phyloP scores from a whole-genome alignment of 768 basidiomycete genomes.

The Tephrocybe sp. region DNA sequence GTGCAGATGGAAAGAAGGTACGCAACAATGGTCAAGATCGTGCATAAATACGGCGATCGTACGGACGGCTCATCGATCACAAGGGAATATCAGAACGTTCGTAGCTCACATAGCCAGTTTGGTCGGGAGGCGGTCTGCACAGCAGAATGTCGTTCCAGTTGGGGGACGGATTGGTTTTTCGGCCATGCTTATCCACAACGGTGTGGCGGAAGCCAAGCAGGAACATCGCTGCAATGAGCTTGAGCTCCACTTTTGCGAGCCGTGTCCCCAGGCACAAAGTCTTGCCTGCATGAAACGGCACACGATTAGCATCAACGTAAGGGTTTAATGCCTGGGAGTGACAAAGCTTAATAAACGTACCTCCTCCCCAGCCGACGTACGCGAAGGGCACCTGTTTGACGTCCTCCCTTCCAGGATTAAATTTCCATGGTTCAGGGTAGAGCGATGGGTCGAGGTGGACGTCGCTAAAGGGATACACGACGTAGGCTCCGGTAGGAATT shows the following conservation, averaged over 20 bases:
- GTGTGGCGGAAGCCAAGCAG: conserved; percentile 61
- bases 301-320: conserved; percentile 13
- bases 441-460: conserved; percentile 72
- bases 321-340: conserved; percentile 5
- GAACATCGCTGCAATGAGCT: conserved; percentile 68
- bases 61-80: conserved; percentile 18
- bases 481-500: conserved; percentile 72
- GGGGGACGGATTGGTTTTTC: conserved; percentile 44
- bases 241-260: conserved; percentile 72
- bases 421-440: conserved; percentile 78
- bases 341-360: conserved; percentile 40
- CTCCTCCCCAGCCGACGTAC: conserved; percentile 81
- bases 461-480: conserved; percentile 79
- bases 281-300: conserved; percentile 46
- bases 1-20: background rate
- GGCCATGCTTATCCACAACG: conserved; percentile 55
- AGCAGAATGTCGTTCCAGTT: conserved; percentile 80
- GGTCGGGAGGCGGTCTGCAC: conserved; percentile 57
- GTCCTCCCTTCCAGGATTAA: conserved; percentile 62
- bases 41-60: conserved; percentile 5
- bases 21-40: conserved; percentile 3
- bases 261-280: conserved; percentile 73
- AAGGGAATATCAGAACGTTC: conserved; percentile 35
- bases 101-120: conserved; percentile 55
- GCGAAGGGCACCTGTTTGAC: conserved; percentile 46